Evolutionary conservation across 2,329 filamentous ascomycete genomes (phyloP), one percentile per base, ranked within the genome.

Genomic region (Aurifilum marmelostoma): DNA sequence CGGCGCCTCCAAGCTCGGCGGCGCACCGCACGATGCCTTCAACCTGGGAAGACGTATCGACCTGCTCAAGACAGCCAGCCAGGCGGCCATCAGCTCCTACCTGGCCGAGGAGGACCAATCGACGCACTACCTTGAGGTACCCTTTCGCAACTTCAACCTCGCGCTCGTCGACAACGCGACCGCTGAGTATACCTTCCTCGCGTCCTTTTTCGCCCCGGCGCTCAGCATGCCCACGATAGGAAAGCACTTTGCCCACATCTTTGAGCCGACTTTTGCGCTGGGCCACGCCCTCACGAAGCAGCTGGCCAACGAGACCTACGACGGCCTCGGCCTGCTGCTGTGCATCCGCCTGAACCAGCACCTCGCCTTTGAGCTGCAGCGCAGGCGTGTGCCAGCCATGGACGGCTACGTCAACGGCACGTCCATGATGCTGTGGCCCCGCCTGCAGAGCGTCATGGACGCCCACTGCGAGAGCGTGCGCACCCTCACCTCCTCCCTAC

Each of bases 401-500:
- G 96, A 99, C 76, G 87, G 89, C 52, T 99, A 99, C 77, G 91
- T 97, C 77, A 99, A 99, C 78, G 94, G 89, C 60, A 97, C 93
- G 6, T 94, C 92, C 76, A 99, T 99, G 93, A 88, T 96, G 2
- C 87, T 99, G 7, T 99, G 96, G 96, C 96, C 96, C 9, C 91
- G 95, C 34, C 92, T 99, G 75, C 97, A 99, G 79, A 88, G 93
- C 68, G 90, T 97, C 74, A 97, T 99, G 89, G 94, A 97, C 77
- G 87, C 91, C 67, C 96, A 99, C 77, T 94, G 92, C 80, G 94
- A 97, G 66, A 97, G 93, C 0, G 86, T 99, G 47, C 91, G 91
- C 65, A 86, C 76, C 77, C 84, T 84, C 76, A 90, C 78, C 69
- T 89, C 78, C 79, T 82, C 75, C 68, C 85, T 83, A 76, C 89